Percentiles rank a stretch among this genome's conserved stretches.
phyloP scores from a whole-genome alignment of 2,329 filamentous ascomycete species.

The Aspergillus sp. region DNA sequence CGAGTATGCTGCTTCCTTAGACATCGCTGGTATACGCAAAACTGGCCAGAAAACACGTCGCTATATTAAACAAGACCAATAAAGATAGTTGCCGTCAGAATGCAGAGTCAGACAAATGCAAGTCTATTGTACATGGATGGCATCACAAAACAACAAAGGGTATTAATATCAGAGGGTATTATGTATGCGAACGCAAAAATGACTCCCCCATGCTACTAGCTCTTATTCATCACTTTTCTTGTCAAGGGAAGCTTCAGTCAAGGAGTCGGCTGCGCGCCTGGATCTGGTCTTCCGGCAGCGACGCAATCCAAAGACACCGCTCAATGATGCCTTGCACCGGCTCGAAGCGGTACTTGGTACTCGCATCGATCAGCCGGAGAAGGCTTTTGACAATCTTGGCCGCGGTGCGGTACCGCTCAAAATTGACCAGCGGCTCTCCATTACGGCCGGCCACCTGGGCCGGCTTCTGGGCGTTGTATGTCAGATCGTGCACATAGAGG shows the following conservation, averaged over 20 bases:
- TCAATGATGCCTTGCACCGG: constrained; percentile 58
- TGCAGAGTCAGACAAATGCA: background rate
- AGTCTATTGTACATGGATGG: background rate
- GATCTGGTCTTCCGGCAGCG: constrained; percentile 59
- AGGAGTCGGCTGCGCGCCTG: constrained; percentile 43
- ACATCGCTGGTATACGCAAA: too few relatives aligned
- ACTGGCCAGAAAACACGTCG: background rate
- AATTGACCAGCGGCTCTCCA: constrained; percentile 61
- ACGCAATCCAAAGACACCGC: constrained; percentile 63
- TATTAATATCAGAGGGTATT: constrained; percentile 12
- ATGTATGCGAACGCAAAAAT: constrained; percentile 6
- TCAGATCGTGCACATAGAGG: constrained; percentile 64
- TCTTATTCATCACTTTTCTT: background rate
- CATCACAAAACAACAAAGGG: constrained; percentile 7
- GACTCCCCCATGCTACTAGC: background rate
- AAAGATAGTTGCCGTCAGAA: background rate
- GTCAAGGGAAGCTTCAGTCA: constrained; percentile 25
- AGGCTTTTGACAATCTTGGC: constrained; percentile 64
- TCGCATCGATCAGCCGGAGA: constrained; percentile 61
- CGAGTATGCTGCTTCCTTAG: too few relatives aligned
- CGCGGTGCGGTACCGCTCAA: constrained; percentile 64
- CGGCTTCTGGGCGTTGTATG: constrained; percentile 66
- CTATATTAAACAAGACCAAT: background rate
- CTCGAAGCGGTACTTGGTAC: constrained; percentile 59
- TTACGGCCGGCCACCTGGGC: constrained; percentile 50